Evolutionary conservation across 2,329 filamentous ascomycete species (phyloP).

Genomic region (Daldinia eschscholtzii): DNA sequence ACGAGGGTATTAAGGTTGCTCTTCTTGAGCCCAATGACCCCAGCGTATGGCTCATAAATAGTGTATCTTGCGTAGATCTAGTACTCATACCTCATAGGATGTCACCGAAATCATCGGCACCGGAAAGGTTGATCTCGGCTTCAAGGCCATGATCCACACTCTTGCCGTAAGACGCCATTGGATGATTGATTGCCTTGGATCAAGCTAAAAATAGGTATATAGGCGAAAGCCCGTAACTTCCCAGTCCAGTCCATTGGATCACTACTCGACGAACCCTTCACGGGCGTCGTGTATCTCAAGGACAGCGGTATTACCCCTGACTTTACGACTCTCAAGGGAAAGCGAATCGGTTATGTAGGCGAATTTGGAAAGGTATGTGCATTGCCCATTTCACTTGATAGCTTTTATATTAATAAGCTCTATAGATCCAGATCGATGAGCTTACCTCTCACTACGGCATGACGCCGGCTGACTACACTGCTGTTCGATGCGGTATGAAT

Average conservation of each 20-base stretch:
- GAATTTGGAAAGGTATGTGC: conserved; percentile 74
- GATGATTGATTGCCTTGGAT: background rate
- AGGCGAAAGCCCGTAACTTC: conserved; percentile 81
- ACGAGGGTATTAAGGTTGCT: conserved; percentile 82
- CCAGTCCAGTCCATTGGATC: conserved; percentile 80
- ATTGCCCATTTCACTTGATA: too few species aligned
- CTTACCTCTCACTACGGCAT: conserved; percentile 83
- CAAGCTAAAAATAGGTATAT: conserved; percentile 21
- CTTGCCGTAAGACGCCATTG: conserved; percentile 67
- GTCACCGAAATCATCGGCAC: conserved; percentile 85
- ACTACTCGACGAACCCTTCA: conserved; percentile 84
- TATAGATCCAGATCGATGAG: conserved; percentile 81
- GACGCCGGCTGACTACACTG: conserved; percentile 78
- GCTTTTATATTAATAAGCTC: conserved; percentile 6
- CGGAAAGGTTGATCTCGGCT: conserved; percentile 81
- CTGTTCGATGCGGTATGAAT: conserved; percentile 85
- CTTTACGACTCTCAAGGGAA: conserved; percentile 80
- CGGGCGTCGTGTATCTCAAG: conserved; percentile 82
- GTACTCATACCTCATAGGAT: conserved; percentile 63
- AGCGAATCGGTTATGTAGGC: conserved; percentile 82
- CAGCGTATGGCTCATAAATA: conserved; percentile 62
- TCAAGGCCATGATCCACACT: conserved; percentile 88
- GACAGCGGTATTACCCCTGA: conserved; percentile 79
- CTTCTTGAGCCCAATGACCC: conserved; percentile 83
- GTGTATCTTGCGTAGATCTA: background rate